Evolutionary conservation across 2,329 filamentous ascomycete species (phyloP), one percentile per base, ranked within the genome.

Genomic region (Pseudogymnoascus sp.): DNA sequence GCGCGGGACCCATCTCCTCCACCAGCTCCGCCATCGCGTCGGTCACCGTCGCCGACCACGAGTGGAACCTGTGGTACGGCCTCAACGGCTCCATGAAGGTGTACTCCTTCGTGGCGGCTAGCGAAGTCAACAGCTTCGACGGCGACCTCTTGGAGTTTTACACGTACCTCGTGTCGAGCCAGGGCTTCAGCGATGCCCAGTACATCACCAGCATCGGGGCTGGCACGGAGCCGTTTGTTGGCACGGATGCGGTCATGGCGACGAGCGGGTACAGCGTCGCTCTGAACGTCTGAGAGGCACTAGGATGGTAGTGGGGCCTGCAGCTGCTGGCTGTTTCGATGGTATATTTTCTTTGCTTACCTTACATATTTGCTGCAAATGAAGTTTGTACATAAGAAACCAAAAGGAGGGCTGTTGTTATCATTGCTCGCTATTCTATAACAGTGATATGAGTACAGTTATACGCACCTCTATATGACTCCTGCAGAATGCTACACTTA

Each of bases 11-110:
- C 23, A 84, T 87, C 68, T 80, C 78, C 61, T 71, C 74, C 62
- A 80, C 77, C 33, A 83, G 83, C 60, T 75, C 74, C 16, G 67
- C 81, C 5, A 76, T 86, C 66, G 82, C 80, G 2, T 83, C 78
- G 0, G 75, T 80, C 11, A 82, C 76, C 11, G 76, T 88, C 63
- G 81, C 72, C 39, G 83, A 82, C 41, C 71, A 74, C 31, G 73
- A 69, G n/a, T 89, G 81, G 79, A 79, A 82, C 61, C 74, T 89
- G 59, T 88, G 80, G 74, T 77, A 77, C 63, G 86, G 86, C n/a
- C 73, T 72, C n/a, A 86, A 88, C 66, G 81, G 82, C 29, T 71
- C 74, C 61, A 86, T 78, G 72, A 81, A 78, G 3, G 85, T 89
- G 10, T 88, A 80, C 74, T 83, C 80, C 68, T 89, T 85, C 65